phyloP scores from a whole-genome alignment of 1,284 basidiomycete genomes.

The Termitomyces sp. region DNA sequence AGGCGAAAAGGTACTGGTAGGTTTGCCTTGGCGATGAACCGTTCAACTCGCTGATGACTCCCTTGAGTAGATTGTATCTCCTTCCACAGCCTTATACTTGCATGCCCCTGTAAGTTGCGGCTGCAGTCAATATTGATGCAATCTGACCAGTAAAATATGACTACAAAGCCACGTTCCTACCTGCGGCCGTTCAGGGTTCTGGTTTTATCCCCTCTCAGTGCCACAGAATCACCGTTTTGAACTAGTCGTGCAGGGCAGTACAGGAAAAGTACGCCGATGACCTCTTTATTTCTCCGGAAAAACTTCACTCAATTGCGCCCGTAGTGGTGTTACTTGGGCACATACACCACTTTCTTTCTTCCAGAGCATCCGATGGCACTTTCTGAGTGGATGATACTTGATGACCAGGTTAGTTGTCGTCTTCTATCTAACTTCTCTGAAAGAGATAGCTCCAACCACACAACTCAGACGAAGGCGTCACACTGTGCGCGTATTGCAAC shows the following conservation, averaged over 20 bases:
- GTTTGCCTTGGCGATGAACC: not conserved
- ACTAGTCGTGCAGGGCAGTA: conserved; percentile 5
- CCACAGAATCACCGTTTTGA: conserved; percentile 4
- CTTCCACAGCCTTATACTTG: conserved; percentile 9
- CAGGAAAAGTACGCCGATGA: conserved; percentile 1
- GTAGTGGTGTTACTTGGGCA: conserved; percentile 13
- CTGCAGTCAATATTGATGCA: not conserved
- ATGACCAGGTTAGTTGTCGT: conserved; percentile 3
- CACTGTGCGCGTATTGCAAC: not conserved
- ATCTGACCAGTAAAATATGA: not conserved
- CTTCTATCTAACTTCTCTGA: no score
- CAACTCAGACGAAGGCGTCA: not conserved
- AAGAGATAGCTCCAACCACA: not conserved
- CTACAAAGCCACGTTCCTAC: conserved; percentile 7
- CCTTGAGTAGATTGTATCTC: conserved; percentile 4
- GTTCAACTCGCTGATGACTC: not conserved
- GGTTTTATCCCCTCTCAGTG: conserved; percentile 6
- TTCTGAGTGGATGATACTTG: conserved; percentile 11
- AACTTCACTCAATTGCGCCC: not conserved
- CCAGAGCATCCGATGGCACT: conserved; percentile 5
- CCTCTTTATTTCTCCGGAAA: not conserved
- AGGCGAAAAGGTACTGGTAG: not conserved
- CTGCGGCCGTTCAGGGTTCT: conserved; percentile 11
- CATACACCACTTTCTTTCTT: conserved; percentile 1
- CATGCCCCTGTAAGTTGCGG: conserved; percentile 10